A percentile compares a stretch with the other conserved stretches of the same genome.
These are phyloP conservation scores for Xylariales sp. DNA, from an alignment of 2,329 filamentous ascomycete species.

Conservation along the genomic window DNA sequence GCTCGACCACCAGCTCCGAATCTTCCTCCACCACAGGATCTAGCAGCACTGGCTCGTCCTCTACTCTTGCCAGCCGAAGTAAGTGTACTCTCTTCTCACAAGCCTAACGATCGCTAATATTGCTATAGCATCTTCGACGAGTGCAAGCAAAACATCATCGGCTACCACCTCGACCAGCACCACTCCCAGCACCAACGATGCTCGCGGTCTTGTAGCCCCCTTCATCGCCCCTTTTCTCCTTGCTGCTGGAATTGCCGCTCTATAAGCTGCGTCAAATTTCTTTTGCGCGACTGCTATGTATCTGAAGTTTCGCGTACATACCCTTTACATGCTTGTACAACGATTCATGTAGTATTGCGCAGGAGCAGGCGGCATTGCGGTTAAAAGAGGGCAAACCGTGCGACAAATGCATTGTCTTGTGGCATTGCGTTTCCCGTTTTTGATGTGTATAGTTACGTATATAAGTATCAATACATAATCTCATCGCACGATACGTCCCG, in stretches of 20 bases:
- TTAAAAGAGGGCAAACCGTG: not conserved
- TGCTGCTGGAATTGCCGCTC: constrained; percentile 2
- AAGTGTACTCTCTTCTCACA: not conserved
- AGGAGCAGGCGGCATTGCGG: too few species aligned
- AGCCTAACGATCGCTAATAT: constrained; percentile 6
- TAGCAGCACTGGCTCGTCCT: constrained; percentile 5
- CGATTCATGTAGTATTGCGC: constrained; percentile 5
- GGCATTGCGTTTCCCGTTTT: not conserved
- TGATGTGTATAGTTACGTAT: not conserved
- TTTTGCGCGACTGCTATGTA: constrained; percentile 1
- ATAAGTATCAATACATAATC: constrained; percentile 7
- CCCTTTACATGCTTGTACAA: not conserved
- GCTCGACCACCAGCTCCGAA: constrained; percentile 1
- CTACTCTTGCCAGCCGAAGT: not conserved
- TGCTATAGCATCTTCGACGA: constrained; percentile 13
- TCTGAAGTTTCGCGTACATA: constrained; percentile 6
- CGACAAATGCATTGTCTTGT: not conserved
- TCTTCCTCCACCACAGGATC: constrained; percentile 7
- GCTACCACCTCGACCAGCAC: constrained; percentile 11
- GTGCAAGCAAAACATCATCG: constrained; percentile 9
- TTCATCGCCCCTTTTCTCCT: constrained; percentile 18
- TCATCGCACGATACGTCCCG: not conserved
- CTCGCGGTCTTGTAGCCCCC: constrained; percentile 19
- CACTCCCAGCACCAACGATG: constrained; percentile 20
- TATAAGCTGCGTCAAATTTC: not conserved